phyloP scores from a whole-genome alignment of 2,329 filamentous ascomycete species.

The Neoscytalidium dimidiatum region DNA sequence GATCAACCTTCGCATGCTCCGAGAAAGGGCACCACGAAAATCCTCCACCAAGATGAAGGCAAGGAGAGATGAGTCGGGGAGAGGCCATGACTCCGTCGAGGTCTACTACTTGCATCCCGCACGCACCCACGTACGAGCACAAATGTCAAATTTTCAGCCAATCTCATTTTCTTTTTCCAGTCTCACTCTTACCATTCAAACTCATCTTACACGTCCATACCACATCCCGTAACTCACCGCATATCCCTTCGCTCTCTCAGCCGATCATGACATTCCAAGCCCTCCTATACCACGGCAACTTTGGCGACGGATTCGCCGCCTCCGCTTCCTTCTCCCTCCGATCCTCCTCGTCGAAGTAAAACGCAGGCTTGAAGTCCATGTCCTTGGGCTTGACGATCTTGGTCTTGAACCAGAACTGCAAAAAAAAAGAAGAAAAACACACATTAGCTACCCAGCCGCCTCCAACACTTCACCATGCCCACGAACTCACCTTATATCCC shows the following conservation, averaged over 20 bases:
- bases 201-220: not conserved
- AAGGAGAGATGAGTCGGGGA: too few species aligned
- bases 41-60: too few species aligned
- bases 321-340: not conserved
- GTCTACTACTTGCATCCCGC: too few species aligned
- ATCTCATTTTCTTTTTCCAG: not conserved
- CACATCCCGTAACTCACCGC: not conserved
- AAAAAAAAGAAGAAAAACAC: not conserved
- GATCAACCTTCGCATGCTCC: too few species aligned
- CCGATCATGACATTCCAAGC: not conserved
- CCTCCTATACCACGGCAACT: not conserved
- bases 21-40: too few species aligned
- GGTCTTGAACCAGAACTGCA: not conserved
- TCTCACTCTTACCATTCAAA: not conserved
- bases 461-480: too few species aligned
- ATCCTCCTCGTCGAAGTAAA: slow-evolving; percentile 1
- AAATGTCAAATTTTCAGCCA: too few species aligned
- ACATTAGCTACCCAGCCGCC: not conserved
- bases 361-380: not conserved
- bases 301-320: not conserved
- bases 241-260: not conserved
- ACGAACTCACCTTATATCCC: slow-evolving; percentile 24
- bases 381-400: not conserved
- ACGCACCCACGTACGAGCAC: too few species aligned
- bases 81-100: too few species aligned